Evolutionary conservation across 1,284 basidiomycete species (phyloP), one percentile per base, ranked within the genome.

Genomic region (Rhodotorula sp.): DNA sequence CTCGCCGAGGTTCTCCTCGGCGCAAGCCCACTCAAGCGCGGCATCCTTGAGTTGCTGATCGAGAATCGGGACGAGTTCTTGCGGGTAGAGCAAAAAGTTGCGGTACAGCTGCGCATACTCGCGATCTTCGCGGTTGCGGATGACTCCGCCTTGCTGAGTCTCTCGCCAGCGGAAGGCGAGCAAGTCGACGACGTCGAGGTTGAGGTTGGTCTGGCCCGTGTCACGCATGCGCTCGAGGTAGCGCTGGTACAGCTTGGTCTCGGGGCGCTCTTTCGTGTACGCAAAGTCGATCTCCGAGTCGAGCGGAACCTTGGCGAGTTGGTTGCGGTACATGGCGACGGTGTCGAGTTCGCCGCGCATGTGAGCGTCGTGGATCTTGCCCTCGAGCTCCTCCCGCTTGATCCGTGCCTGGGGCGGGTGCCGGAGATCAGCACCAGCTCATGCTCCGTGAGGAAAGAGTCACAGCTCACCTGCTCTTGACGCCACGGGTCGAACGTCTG

Each of bases 61-160:
- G 90, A 97, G 94, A 65, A 93, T 92, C 3, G 96, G 96, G 57
- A 99, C 87, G 64, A 98, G 89, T 84, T 99, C 96, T 81, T 97
- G 94, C 0, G 96, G 97, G 81, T 96, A 99, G 80, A 93, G 94
- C 75, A 89, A 82, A 20, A 98, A 77, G 75, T 81, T 80, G 67
- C 78, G 74, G 59, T 77, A 76, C 62, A 78, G 63, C 54, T 72
- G 65, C 46, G 54, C 56, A 61, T 71, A 75, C 23, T 72, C 75
- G 84, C 79, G 92, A 91, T 57, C 84, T 83, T 80, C 91, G 87
- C 20, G 61, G 18, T 59, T 43, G 16, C 49, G 64, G 26, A 56
- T 56, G 4, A 58, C 43, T 10, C 61, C 64, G 16, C 69, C 71
- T 49, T 71, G 70, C 51, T 97, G 85, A 81, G 93, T 93, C 80